Evolutionary conservation across 495 filamentous ascomycete species (phyloP).

Genomic region (Tuber brumale): DNA sequence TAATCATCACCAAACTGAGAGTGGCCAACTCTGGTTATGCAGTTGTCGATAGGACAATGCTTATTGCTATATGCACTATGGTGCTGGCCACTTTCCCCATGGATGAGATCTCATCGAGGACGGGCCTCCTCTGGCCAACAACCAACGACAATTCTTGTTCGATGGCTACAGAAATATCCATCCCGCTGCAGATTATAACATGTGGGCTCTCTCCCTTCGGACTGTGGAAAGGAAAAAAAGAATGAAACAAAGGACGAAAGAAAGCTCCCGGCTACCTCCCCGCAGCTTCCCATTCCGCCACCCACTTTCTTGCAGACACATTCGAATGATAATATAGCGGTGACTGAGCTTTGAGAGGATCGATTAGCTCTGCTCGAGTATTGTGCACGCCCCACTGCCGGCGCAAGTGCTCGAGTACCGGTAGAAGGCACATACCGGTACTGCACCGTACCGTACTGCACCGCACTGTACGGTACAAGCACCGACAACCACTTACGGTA

Average conservation of each 20-base stretch:
- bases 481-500: background rate
- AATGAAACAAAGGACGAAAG: background rate
- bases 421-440: background rate
- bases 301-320: background rate
- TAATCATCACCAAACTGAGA: background rate
- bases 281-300: conserved; percentile 1
- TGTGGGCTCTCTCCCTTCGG: background rate
- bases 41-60: background rate
- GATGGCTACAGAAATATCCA: background rate
- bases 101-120: conserved; percentile 3
- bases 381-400: background rate
- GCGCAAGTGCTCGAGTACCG: background rate
- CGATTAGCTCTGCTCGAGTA: background rate
- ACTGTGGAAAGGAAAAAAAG: background rate
- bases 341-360: background rate
- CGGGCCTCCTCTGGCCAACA: background rate
- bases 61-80: background rate
- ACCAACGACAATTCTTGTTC: background rate
- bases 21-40: background rate
- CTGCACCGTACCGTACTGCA: background rate
- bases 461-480: background rate
- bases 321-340: background rate
- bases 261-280: background rate
- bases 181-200: background rate
- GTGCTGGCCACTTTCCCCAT: background rate